Evolutionary conservation across 2,329 filamentous ascomycete genomes (phyloP), one percentile per base, ranked within the genome.

Genomic region (Chaetomium globosum): DNA sequence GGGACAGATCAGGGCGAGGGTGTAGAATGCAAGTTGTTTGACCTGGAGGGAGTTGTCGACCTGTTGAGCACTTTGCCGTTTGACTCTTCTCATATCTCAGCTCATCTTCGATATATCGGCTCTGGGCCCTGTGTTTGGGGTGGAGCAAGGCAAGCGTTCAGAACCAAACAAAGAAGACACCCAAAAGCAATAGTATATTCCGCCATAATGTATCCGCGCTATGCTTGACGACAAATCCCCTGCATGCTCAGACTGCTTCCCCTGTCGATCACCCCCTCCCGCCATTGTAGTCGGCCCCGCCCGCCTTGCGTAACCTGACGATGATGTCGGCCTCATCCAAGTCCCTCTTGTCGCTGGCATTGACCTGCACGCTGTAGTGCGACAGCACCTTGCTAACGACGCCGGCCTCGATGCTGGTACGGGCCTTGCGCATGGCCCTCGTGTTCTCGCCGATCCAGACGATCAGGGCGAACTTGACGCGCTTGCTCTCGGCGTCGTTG

Each of bases 231-330:
- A 59, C 28, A 8, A 56, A 12, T 31, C 30, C 54, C 30, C 28
- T 1, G 23, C 16, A 48, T 10, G 16, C 13, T 26, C 21, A 39
- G 30, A 4, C 8, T 8, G 39, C n/a, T 4, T 6, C 33, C 23
- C 55, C n/a, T n/a, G n/a, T 36, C 52, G 7, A 33, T 69, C 70
- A 86, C 9, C 85, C 86, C 68, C 86, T 77, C 12, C 85, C 87
- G 8, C 87, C 87, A 73, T 90, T 88, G 81, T 90, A 91, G 76
- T 90, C 88, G 19, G 88, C 88, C 36, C 88, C 88, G 63, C 88
- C 88, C 4, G 85, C 87, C 79, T 85, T 88, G 75, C 88, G 79
- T 77, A 90, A 76, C 73, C 83, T 78, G 66, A 81, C 75, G 19
- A 89, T 85, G 59, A 91, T 82, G 23, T 88, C 86, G 68, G 79